Evolutionary conservation across 148 eudicot species (phyloP), one percentile per base, ranked within the genome.

Genomic region (Cornus florida): DNA sequence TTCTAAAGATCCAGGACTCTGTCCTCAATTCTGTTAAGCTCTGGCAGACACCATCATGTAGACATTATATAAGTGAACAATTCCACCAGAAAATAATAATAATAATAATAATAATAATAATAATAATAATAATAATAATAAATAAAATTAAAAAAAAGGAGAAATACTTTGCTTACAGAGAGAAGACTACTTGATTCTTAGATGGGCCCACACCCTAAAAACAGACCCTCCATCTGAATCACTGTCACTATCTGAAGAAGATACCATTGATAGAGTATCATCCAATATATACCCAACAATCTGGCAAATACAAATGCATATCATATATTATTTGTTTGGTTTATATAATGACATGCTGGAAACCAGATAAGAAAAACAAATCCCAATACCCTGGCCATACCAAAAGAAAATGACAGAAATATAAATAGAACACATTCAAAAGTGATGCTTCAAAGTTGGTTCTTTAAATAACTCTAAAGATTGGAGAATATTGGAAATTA

Each of bases 191-290:
- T 53, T 53, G 59, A 17, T 12, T 60, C 74, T 72, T 32, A 65
- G 79, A 80, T 83, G 75, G 22, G 91, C 85, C 97, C 92, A 87
- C 19, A 88, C 75, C 87, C 71, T 83, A 41, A 74, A 79, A 67
- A 62, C 39, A 57, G 48, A 56, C 35, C 70, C 87, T 48, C 81
- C 92, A 65, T 91, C 90, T 33, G 86, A 82, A 81, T 89, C 97
- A 46, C 85, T 87, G 50, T 91, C 97, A 72, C 89, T 88, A n/a
- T 89, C 92, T 7, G 87, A 87, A 67, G 91, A 85, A 68, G 80
- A 43, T 10, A 70, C 66, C 62, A 53, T 46, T 72, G 64, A 70
- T 0, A 78, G 35, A 77, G 71, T 39, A 28, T 84, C 94, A 24
- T 84, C 78, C 17, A 87, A 32, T 72, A 95, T 71, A 67, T 86